Base-by-base conservation (phyloP, 768 basidiomycete species). In the Kwoniella sp. region DNA sequence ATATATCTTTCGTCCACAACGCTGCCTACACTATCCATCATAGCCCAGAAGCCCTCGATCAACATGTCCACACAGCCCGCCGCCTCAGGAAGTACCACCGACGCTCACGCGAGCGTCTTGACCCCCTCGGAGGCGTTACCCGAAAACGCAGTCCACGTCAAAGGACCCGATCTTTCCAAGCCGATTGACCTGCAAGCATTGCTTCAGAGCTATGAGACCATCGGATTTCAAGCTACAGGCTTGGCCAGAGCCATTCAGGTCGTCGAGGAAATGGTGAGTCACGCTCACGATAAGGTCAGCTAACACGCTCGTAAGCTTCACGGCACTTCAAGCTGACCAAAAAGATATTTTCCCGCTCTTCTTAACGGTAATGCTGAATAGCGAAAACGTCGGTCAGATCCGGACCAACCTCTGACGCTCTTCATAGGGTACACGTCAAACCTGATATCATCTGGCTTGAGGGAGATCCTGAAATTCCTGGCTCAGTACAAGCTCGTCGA, bases 371-470 rank as follows among this genome's bases (percentile, higher is more conserved):
- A n/a, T n/a, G 12, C 15, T 58, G 2, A 38, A 9, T 71, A 97
- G 94, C 85, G 92, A 68, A 87, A 84, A 79, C 96, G 92, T 90
- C 87, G 93, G 31, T 58, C 88, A 89, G 68, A 86, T 86, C 31
- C 84, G 85, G 73, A 93, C 86, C 51, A 88, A 88, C 66, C 96
- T 88, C 60, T 81, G 82, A 89, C 88, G 68, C 85, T 98, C 77
- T 96, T 99, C 80, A 88, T 99, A 47, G 96, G 96, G 41, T 99
- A 96, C 82, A 99, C 96, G 12, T 98, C 94, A 55, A 99, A 99
- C 82, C 86, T 99, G 51, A 95, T 99, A 76, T 98, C 96, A 1
- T 98, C 96, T 9, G 96, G 96, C 11, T 84, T 99, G 47, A 88
- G 96, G 37, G 96, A 99, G 82, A 84, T 97, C 52, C 90, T 99